A percentile compares a stretch with the other conserved stretches of the same genome.
Evolutionary conservation across 1,284 basidiomycete species (phyloP).

Genomic region (Cryptococcus maquisensis): DNA sequence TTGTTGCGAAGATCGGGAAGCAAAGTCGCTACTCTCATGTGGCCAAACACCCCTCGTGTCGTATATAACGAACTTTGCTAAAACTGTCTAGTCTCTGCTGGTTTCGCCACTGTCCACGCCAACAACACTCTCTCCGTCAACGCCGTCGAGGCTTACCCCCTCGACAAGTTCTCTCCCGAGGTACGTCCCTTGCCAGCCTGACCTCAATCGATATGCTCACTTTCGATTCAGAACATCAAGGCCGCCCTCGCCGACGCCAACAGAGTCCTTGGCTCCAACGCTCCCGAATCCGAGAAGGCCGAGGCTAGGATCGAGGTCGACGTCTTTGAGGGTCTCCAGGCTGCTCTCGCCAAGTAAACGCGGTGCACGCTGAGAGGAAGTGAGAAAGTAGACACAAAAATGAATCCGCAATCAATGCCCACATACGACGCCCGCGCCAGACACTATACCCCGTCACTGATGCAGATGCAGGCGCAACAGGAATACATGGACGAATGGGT

Average conservation of each 20-base stretch:
- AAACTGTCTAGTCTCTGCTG: constrained; percentile 74
- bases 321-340: constrained; percentile 91
- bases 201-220: neutral
- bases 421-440: no score
- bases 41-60: neutral
- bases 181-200: constrained; percentile 18
- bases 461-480: no score
- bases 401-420: no score
- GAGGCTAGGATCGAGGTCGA: constrained; percentile 94
- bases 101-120: constrained; percentile 96
- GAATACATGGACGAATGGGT: no score
- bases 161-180: constrained; percentile 65
- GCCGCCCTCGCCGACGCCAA: constrained; percentile 85
- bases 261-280: constrained; percentile 72
- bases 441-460: no score
- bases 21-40: neutral
- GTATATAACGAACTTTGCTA: no score
- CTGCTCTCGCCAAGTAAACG: constrained; percentile 56
- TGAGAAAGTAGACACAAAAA: no score
- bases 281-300: constrained; percentile 87
- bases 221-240: constrained; percentile 69
- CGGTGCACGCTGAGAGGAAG: no score
- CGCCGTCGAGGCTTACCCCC: constrained; percentile 89
- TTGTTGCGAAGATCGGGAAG: neutral
- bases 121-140: constrained; percentile 97